These are phyloP conservation scores for Otatea glauca DNA, from an alignment of 176 grass and related monocot genomes.

Conservation along the genomic window DNA sequence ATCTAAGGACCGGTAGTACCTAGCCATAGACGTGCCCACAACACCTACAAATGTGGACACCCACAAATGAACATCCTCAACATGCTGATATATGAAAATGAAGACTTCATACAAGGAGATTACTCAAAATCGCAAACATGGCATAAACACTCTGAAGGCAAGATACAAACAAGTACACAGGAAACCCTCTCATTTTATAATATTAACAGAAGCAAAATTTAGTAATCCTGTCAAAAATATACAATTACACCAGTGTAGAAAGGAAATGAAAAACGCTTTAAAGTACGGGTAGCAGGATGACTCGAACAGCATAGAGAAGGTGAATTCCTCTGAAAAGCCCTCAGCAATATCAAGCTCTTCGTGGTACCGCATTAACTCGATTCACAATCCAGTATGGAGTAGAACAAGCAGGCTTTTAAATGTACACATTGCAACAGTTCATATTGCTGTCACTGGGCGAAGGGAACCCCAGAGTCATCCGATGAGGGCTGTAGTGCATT, in stretches of 20 bases:
- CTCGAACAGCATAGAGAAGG: not conserved
- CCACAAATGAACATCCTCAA: too few species aligned
- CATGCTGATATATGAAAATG: too few species aligned
- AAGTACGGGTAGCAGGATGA: not conserved
- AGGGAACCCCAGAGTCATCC: conserved; percentile 35
- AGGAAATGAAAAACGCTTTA: conserved; percentile 2
- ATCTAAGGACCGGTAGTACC: too few species aligned
- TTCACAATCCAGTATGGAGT: not conserved
- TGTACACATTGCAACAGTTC: not conserved
- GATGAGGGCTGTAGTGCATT: conserved; percentile 60
- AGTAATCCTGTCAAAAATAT: conserved; percentile 8
- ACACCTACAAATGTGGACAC: too few species aligned
- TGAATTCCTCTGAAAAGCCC: not conserved
- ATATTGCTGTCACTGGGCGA: conserved; percentile 9
- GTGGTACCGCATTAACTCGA: not conserved
- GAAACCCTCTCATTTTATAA: conserved; percentile 10
- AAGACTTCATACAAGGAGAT: too few species aligned
- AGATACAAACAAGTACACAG: not conserved
- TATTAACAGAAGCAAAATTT: conserved; percentile 34
- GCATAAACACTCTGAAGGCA: not conserved
- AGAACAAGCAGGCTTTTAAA: not conserved
- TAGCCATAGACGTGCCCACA: too few species aligned
- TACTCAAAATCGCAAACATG: too few species aligned
- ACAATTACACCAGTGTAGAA: not conserved
- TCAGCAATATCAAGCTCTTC: not conserved